Base-by-base conservation (phyloP, 2,329 filamentous ascomycete species). In the Septoria linicola region DNA sequence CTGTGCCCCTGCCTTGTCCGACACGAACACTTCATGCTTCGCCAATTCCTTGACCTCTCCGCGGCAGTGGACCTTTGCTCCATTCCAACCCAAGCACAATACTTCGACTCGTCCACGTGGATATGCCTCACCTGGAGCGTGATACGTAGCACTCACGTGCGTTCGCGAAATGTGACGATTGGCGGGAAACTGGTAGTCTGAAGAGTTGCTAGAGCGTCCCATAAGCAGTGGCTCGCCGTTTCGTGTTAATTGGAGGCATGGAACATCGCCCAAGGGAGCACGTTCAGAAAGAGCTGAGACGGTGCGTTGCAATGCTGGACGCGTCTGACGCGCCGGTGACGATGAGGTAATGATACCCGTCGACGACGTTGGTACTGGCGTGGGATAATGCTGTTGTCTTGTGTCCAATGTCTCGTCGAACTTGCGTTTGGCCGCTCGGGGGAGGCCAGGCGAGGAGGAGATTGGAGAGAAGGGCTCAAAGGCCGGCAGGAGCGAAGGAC, bases 11-110 rank as follows among this genome's bases (percentile, higher is more conserved):
- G 91, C 88, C 23, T 90, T 91, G 72, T 95, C 89, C 51, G 90
- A 95, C 40, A 85, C 87, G 71, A 96, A 97, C 42, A 83, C 87
- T 68, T 96, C 90, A 14, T 88, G 89, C 74, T 96, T 96, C 58
- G 77, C 79, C 64, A 99, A 73, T 60, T 96, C 89, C 77, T 88
- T 92, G 2, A 89, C 87, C 60, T 85, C 84, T 50, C 89, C 89
- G 71, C 92, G 87, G 75, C 89, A 96, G 73, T 96, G 90, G 61
- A 99, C 74, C 74, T 89, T 95, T 59, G 93, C 78, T 13, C 93
- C 93, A 70, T 99, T 99, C 92, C 92, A 97, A 17, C 93, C 93
- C 65, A 87, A 82, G 76, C 93, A 99, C 64, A 89, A 80, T 63
- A 99, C 87, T 70, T 96, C 88, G 40, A 99, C 82, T 70, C 83